Conservation (phyloP, 2,329 filamentous ascomycete genomes). For the Reticulascus tulasneorum region DNA sequence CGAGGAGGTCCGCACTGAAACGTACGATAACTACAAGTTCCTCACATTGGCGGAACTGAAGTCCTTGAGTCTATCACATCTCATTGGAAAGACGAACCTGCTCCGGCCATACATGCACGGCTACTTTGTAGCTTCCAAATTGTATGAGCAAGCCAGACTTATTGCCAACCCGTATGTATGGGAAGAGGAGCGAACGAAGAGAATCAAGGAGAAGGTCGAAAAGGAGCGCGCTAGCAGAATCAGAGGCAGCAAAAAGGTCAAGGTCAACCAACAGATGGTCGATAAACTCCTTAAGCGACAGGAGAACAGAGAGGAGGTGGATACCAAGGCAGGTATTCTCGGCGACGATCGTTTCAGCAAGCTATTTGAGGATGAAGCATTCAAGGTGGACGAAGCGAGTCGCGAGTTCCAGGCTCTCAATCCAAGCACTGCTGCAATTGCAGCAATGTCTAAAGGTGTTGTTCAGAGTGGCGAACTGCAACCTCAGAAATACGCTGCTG, state of each 20-base stretch:
- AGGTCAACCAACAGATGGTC: conserved; percentile 83
- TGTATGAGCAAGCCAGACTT: conserved; percentile 91
- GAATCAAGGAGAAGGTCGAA: conserved; percentile 90
- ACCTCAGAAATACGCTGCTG: conserved; percentile 6
- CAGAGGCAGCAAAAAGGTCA: conserved; percentile 92
- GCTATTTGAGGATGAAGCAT: conserved; percentile 91
- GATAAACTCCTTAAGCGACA: conserved; percentile 68
- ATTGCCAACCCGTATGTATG: conserved; percentile 93
- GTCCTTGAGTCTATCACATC: conserved; percentile 78
- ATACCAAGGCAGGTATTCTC: conserved; percentile 63
- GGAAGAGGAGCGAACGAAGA: conserved; percentile 87
- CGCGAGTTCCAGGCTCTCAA: conserved; percentile 86
- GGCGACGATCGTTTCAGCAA: conserved; percentile 82
- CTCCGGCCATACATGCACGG: conserved; percentile 98
- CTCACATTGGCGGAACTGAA: conserved; percentile 83
- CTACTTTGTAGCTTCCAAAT: conserved; percentile 90
- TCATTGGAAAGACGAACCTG: conserved; percentile 85
- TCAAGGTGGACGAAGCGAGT: conserved; percentile 84
- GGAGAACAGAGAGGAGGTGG: conserved; percentile 55
- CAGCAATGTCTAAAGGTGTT: conserved; percentile 14
- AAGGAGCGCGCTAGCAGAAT: conserved; percentile 96
- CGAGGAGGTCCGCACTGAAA: conserved; percentile 70
- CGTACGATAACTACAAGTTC: conserved; percentile 99
- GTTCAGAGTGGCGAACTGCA: conserved; percentile 9
- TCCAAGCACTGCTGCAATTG: conserved; percentile 61